These are phyloP conservation scores for Datura wrightii DNA, from an alignment of 257 asterid species.

Conservation along the genomic window DNA sequence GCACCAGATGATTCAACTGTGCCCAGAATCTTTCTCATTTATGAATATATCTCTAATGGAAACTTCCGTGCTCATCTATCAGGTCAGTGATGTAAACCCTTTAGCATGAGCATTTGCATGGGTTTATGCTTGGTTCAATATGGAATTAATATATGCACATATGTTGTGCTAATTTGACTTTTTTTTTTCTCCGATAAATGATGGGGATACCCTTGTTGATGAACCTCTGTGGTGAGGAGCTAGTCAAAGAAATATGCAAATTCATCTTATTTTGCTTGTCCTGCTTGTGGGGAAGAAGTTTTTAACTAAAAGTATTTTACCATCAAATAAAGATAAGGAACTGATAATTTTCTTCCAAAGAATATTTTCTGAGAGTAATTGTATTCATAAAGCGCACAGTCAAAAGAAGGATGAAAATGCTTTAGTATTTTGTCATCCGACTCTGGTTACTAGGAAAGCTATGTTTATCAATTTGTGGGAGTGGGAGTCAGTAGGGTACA, in stretches of 20 bases:
- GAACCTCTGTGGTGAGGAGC: not conserved
- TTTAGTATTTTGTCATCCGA: no score
- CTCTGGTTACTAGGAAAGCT: no score
- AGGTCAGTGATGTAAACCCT: slow-evolving; percentile 48
- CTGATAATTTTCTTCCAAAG: not conserved
- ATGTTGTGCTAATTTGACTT: not conserved
- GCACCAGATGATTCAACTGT: slow-evolving; percentile 67
- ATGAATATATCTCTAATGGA: slow-evolving; percentile 80
- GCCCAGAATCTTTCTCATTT: slow-evolving; percentile 76
- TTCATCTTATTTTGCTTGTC: not conserved
- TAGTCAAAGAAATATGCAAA: not conserved
- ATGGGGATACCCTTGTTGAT: not conserved
- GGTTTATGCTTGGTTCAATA: not conserved
- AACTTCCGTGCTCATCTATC: slow-evolving; percentile 78
- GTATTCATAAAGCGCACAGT: no score
- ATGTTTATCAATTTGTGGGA: no score
- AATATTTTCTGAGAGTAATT: no score
- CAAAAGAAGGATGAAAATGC: no score
- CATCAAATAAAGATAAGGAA: not conserved
- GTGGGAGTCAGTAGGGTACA: no score
- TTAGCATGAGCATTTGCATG: not conserved
- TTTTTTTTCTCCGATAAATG: not conserved
- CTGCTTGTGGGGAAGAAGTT: no score
- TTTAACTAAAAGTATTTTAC: not conserved
- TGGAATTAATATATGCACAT: slow-evolving; percentile 5